Percentiles rank a stretch among this genome's conserved stretches.
Conservation (phyloP, 805 yeast genomes). For the Yarrowia hollandica region DNA sequence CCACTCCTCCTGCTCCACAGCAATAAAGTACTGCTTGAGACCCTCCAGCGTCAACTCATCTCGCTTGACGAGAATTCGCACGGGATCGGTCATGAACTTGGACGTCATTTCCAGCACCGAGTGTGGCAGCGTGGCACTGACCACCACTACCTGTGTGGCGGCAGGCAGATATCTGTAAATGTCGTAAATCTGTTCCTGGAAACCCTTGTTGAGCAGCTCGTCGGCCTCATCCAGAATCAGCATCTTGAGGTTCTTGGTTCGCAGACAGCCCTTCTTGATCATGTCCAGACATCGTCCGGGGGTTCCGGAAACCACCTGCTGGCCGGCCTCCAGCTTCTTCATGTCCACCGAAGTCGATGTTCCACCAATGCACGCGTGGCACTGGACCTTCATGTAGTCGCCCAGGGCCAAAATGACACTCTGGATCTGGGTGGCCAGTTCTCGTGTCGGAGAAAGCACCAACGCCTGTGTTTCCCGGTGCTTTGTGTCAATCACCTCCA, state of each 20-base stretch:
- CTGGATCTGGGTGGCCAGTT: constrained; percentile 93
- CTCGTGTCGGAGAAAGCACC: constrained; percentile 96
- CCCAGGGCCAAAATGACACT: constrained; percentile 90
- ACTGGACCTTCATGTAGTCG: constrained; percentile 81
- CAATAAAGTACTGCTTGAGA: constrained; percentile 86
- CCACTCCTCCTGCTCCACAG: constrained; percentile 91
- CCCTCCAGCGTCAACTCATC: constrained; percentile 96
- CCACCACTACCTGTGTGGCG: constrained; percentile 88
- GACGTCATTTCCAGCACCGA: constrained; percentile 89
- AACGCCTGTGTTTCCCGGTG: constrained; percentile 84
- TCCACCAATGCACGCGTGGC: constrained; percentile 98
- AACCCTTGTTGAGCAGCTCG: constrained; percentile 90
- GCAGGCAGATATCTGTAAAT: constrained; percentile 86
- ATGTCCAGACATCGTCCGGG: constrained; percentile 97
- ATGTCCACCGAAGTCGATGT: constrained; percentile 86
- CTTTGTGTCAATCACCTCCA: constrained; percentile 63
- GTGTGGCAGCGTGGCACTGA: constrained; percentile 91
- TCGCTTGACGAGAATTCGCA: constrained; percentile 88
- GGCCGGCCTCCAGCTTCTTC: constrained; percentile 78
- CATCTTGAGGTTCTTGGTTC: constrained; percentile 84
- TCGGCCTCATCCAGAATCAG: constrained; percentile 97
- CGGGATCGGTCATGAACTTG: constrained; percentile 93
- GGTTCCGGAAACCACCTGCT: constrained; percentile 94
- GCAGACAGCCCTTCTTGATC: constrained; percentile 86
- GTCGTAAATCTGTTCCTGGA: constrained; percentile 93